These are phyloP conservation scores for Teunomyces funiuensis DNA, from an alignment of 805 yeast species.

Conservation along the genomic window DNA sequence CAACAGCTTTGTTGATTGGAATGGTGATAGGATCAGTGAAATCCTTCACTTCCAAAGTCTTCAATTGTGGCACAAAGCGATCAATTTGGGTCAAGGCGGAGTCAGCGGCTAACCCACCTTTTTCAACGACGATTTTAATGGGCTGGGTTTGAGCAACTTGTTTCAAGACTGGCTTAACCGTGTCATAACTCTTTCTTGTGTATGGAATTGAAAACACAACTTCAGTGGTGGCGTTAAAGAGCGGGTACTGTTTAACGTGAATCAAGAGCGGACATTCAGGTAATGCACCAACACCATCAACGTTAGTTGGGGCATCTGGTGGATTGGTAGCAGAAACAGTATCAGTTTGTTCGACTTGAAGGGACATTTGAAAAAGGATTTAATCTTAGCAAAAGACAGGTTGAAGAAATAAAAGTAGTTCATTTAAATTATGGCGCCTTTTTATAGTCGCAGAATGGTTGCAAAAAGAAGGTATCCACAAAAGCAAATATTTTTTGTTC, in stretches of 20 bases:
- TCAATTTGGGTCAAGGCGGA: constrained; percentile 58
- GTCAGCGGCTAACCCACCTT: constrained; percentile 56
- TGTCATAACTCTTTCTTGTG: constrained; percentile 1
- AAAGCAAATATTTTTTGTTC: background rate
- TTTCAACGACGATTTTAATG: constrained; percentile 46
- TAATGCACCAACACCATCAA: background rate
- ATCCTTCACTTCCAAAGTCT: constrained; percentile 51
- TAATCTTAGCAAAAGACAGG: background rate
- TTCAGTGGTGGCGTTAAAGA: constrained; percentile 5
- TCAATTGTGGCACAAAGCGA: constrained; percentile 54
- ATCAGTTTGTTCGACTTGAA: background rate
- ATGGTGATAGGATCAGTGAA: constrained; percentile 46
- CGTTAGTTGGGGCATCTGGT: background rate
- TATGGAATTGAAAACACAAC: constrained; percentile 4
- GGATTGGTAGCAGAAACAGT: background rate
- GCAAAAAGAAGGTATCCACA: constrained; percentile 1
- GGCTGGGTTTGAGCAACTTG: constrained; percentile 18
- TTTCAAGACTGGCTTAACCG: constrained; percentile 1
- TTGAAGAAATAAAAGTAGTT: background rate
- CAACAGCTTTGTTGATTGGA: constrained; percentile 34
- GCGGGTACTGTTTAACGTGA: constrained; percentile 8
- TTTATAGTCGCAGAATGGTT: constrained; percentile 1
- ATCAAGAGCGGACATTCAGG: background rate
- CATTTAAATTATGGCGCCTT: background rate
- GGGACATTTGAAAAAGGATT: background rate